Conservation (phyloP, 495 filamentous ascomycete genomes). For the Podospora anserina region DNA sequence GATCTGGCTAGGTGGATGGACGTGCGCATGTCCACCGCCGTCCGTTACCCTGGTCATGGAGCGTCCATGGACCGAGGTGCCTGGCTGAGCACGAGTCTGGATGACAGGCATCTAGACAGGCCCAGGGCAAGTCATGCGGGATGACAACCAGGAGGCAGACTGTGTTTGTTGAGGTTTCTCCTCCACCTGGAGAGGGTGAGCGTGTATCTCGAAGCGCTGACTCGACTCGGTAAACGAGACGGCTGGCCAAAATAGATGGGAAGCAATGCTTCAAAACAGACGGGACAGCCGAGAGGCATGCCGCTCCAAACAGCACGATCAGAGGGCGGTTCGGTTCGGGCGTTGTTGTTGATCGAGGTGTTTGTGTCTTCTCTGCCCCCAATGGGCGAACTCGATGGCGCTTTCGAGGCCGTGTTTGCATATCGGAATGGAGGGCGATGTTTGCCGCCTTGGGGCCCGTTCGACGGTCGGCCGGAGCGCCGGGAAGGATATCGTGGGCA, state of each 20-base stretch:
- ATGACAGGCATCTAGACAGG: conserved; percentile 12
- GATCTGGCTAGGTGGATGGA: conserved; percentile 24
- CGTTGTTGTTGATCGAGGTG: neutral
- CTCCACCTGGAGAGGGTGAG: neutral
- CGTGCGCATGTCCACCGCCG: conserved; percentile 59
- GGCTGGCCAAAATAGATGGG: conserved; percentile 10
- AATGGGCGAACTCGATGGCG: neutral
- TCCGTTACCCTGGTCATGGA: conserved; percentile 20
- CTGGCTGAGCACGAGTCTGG: conserved; percentile 30
- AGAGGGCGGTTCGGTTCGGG: neutral
- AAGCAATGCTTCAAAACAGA: neutral
- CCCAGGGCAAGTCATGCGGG: conserved; percentile 32
- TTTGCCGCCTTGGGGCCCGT: conserved; percentile 18
- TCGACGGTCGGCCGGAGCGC: neutral
- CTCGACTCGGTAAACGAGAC: neutral
- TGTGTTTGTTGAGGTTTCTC: neutral
- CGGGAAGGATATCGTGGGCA: neutral
- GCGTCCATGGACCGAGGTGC: conserved; percentile 23
- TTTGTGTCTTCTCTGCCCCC: neutral
- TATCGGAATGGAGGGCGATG: conserved; percentile 7
- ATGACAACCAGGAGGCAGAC: neutral
- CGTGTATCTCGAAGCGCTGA: conserved; percentile 3
- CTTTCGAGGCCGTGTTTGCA: neutral
- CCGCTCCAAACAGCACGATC: conserved; percentile 9
- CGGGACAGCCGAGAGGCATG: neutral